Percentiles rank a stretch among this genome's conserved stretches.
Conservation (phyloP, 495 filamentous ascomycete species). For the Lasiosphaeria hispida region DNA sequence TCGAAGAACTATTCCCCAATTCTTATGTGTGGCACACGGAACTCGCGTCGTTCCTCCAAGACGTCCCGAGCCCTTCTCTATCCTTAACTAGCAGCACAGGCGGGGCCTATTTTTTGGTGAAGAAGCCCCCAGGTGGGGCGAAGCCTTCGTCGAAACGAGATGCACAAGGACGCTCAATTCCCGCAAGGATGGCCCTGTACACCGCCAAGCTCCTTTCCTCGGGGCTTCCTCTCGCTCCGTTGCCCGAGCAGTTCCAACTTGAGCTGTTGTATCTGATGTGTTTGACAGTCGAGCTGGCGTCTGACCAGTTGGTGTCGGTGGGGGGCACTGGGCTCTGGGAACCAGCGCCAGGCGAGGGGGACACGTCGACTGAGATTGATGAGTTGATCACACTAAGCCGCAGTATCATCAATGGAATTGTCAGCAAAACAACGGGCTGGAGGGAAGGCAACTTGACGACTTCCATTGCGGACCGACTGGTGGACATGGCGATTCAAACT, state of each 20-base stretch:
- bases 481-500: conserved; percentile 37
- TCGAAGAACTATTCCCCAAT: conserved; percentile 44
- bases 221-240: conserved; percentile 24
- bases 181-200: conserved; percentile 72
- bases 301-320: conserved; percentile 43
- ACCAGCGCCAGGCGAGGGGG: conserved; percentile 28
- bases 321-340: conserved; percentile 37
- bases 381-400: conserved; percentile 59
- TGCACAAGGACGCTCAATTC: conserved; percentile 62
- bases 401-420: conserved; percentile 49
- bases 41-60: conserved; percentile 58
- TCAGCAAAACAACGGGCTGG: conserved; percentile 34
- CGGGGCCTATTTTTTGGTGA: conserved; percentile 66
- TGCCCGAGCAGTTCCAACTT: conserved; percentile 32
- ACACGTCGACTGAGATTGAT: conserved; percentile 58
- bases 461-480: conserved; percentile 32
- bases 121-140: conserved; percentile 27
- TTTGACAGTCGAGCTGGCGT: conserved; percentile 40
- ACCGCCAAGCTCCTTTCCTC: conserved; percentile 52
- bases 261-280: conserved; percentile 42
- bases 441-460: conserved; percentile 25
- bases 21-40: conserved; percentile 41
- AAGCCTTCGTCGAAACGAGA: conserved; percentile 49
- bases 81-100: conserved; percentile 70
- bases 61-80: conserved; percentile 58